These are phyloP conservation scores for Beauveria rudraprayagi DNA, from an alignment of 2,329 filamentous ascomycete species.

Conservation along the genomic window DNA sequence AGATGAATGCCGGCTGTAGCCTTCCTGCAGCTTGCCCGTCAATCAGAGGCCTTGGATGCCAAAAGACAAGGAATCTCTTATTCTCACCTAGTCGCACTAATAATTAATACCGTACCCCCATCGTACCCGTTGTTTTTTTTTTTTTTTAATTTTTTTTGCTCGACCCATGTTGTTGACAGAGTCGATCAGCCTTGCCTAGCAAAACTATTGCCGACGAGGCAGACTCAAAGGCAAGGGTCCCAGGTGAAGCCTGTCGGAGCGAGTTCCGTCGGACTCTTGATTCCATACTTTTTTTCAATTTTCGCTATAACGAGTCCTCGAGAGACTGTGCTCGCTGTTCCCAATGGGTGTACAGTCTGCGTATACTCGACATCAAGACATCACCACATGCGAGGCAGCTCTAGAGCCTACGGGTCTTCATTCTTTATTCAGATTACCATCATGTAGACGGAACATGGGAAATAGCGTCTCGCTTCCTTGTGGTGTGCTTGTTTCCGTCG, in stretches of 20 bases:
- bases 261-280: background rate
- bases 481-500: background rate
- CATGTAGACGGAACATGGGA: background rate
- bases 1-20: slow-evolving; percentile 5
- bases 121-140: background rate
- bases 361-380: background rate
- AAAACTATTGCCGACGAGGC: background rate
- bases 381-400: no score
- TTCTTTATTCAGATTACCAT: no score
- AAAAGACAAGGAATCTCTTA: background rate
- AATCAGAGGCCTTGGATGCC: background rate
- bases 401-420: no score
- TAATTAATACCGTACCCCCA: background rate
- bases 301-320: background rate
- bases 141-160: background rate
- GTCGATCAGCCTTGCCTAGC: background rate
- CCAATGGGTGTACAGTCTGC: background rate
- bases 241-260: background rate
- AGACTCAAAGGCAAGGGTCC: background rate
- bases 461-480: background rate
- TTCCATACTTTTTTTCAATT: background rate
- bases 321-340: background rate
- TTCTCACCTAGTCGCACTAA: background rate
- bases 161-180: background rate
- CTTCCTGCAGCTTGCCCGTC: slow-evolving; percentile 2